phyloP scores from a whole-genome alignment of 2,329 filamentous ascomycete species.

The Claviceps maximensis region DNA sequence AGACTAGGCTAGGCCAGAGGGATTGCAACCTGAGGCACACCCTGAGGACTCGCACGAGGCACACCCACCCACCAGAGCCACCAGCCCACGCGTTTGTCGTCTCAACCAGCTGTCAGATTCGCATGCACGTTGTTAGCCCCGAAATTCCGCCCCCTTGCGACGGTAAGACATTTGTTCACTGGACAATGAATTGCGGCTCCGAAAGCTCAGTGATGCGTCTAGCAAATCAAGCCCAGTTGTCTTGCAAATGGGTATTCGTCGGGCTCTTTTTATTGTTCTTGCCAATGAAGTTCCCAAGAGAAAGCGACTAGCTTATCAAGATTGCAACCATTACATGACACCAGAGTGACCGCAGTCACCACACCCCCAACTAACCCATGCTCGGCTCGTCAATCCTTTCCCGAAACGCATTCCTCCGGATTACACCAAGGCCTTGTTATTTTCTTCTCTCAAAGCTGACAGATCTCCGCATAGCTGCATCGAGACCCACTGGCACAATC shows the following conservation, averaged over 20 bases:
- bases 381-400: not conserved
- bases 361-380: not conserved
- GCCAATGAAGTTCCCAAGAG: no score
- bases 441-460: not conserved
- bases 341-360: not conserved
- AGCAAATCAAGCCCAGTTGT: not conserved
- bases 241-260: not conserved
- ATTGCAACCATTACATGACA: not conserved
- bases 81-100: no score
- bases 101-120: no score
- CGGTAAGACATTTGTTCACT: no score
- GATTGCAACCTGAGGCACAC: not conserved
- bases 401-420: not conserved
- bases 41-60: not conserved
- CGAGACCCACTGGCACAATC: not conserved
- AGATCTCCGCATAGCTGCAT: not conserved
- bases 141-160: no score
- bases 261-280: not conserved
- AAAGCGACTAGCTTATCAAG: not conserved
- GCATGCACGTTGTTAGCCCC: no score
- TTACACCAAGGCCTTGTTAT: not conserved
- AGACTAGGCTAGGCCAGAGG: no score
- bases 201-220: not conserved
- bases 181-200: no score
- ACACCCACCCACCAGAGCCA: no score